phyloP scores from a whole-genome alignment of 805 yeast genomes.

The Suhomyces tanzawaensis region DNA sequence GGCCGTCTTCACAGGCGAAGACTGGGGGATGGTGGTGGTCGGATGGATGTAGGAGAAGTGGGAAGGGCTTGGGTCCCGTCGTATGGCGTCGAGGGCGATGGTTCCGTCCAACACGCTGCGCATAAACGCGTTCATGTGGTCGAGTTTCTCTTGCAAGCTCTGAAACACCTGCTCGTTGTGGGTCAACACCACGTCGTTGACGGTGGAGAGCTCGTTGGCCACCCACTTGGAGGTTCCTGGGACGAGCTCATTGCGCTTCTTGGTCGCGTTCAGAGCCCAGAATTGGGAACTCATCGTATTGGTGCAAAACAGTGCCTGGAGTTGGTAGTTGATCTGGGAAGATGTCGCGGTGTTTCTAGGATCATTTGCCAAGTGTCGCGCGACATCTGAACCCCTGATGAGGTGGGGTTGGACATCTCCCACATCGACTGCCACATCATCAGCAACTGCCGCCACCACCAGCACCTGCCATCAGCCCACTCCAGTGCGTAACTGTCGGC shows the following conservation, averaged over 20 bases:
- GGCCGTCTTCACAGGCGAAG: conserved; percentile 1
- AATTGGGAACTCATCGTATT: conserved; percentile 13
- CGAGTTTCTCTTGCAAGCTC: conserved; percentile 37
- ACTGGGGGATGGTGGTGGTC: neutral
- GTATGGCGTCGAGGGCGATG: neutral
- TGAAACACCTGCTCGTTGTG: conserved; percentile 40
- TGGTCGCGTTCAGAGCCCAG: conserved; percentile 37
- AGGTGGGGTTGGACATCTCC: too few relatives aligned
- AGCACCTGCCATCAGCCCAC: too few relatives aligned
- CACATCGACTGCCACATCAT: too few relatives aligned
- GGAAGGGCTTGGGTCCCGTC: conserved; percentile 3
- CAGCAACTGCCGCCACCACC: too few relatives aligned
- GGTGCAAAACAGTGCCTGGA: too few relatives aligned
- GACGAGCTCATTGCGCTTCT: conserved; percentile 25
- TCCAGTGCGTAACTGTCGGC: neutral
- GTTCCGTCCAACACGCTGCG: conserved; percentile 25
- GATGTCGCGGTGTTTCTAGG: too few relatives aligned
- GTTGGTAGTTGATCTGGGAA: too few relatives aligned
- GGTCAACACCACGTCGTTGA: conserved; percentile 35
- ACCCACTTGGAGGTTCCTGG: conserved; percentile 58
- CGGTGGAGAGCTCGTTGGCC: conserved; percentile 40
- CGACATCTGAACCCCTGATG: too few relatives aligned
- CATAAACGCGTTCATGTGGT: conserved; percentile 44
- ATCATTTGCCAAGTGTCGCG: too few relatives aligned
- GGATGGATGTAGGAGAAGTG: conserved; percentile 8